Conservation (phyloP, 148 eudicot genomes). For the Amaranthus palmeri region DNA sequence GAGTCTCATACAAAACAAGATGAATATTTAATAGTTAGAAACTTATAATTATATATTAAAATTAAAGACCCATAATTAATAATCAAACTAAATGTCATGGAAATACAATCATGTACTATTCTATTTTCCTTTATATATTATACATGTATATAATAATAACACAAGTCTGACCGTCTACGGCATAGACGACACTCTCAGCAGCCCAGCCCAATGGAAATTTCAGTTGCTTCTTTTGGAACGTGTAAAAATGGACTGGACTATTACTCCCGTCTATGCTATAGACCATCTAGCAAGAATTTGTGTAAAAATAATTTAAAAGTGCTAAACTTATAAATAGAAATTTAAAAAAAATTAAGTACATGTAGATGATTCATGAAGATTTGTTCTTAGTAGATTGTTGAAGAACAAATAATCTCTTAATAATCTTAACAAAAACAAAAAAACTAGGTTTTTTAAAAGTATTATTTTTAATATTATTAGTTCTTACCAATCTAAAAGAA, state of each 20-base stretch:
- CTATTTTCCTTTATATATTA: not conserved
- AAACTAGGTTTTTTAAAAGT: conserved; percentile 29
- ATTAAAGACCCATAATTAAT: not conserved
- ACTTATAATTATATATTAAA: no score
- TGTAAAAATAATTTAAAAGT: no score
- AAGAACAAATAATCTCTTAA: conserved; percentile 40
- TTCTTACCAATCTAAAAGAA: conserved; percentile 17
- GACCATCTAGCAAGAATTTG: no score
- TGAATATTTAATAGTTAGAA: no score
- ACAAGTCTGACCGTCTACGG: no score
- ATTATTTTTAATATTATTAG: not conserved
- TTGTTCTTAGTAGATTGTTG: conserved; percentile 33
- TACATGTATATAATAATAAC: conserved; percentile 2
- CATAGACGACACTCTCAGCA: no score
- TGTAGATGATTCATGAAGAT: conserved; percentile 1
- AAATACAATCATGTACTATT: not conserved
- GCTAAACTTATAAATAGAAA: not conserved
- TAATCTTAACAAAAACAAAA: conserved; percentile 32
- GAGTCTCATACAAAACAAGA: no score
- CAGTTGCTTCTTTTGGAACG: no score
- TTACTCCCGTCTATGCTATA: no score
- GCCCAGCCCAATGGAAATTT: no score
- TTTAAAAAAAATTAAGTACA: not conserved
- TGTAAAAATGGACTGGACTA: no score
- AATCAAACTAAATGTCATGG: not conserved